These are phyloP conservation scores for Citrus trifoliata DNA, from an alignment of 345 rosid species.

Conservation along the genomic window DNA sequence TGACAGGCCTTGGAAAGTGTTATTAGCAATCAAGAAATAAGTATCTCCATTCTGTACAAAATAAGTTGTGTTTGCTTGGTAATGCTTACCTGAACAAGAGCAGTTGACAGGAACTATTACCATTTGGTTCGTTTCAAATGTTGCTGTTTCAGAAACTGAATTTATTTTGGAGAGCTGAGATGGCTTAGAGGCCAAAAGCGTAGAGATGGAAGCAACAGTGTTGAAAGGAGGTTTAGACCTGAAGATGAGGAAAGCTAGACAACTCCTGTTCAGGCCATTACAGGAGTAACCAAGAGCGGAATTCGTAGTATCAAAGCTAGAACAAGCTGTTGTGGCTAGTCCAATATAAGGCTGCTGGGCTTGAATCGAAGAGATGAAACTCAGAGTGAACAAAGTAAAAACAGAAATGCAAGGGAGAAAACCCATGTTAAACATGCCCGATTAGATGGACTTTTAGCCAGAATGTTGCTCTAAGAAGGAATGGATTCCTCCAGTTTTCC, in stretches of 20 bases:
- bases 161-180: conserved; percentile 49
- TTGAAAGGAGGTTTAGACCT: conserved; percentile 54
- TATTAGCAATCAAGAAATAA: conserved; percentile 39
- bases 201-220: conserved; percentile 48
- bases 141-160: conserved; percentile 31
- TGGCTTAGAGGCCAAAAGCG: conserved; percentile 42
- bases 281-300: conserved; percentile 75
- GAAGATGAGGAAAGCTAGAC: conserved; percentile 59
- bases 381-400: conserved; percentile 7
- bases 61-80: conserved; percentile 52
- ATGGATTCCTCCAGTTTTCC: not conserved
- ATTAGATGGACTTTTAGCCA: not conserved
- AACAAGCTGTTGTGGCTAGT: conserved; percentile 36
- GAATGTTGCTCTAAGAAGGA: not conserved
- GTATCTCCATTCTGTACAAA: conserved; percentile 27
- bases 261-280: conserved; percentile 57
- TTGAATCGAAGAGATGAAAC: conserved; percentile 26
- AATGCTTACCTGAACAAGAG: conserved; percentile 58
- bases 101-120: conserved; percentile 67
- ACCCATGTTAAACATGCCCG: conserved; percentile 20
- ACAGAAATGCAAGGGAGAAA: conserved; percentile 13
- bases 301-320: conserved; percentile 24
- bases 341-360: conserved; percentile 77
- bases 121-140: conserved; percentile 39
- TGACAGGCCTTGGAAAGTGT: conserved; percentile 67